A percentile compares a stretch with the other conserved stretches of the same genome.
Conservation (phyloP, 1,284 basidiomycete species). For the Malassezia sp. region DNA sequence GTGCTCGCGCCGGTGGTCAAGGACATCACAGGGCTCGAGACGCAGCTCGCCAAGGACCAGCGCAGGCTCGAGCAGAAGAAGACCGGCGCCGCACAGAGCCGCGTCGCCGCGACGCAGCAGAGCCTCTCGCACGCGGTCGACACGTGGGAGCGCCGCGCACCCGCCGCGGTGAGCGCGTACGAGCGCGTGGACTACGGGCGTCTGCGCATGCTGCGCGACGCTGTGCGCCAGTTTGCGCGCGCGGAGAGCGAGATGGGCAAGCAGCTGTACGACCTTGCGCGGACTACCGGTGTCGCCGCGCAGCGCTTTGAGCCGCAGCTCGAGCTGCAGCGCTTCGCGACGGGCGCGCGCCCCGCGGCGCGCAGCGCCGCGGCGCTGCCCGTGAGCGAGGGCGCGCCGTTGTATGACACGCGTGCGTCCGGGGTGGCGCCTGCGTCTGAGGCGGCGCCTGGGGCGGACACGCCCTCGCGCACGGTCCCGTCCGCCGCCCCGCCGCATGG, state of each 20-base stretch:
- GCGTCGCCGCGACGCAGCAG: slow-evolving; percentile 30
- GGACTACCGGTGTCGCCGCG: slow-evolving; percentile 33
- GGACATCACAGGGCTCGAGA: slow-evolving; percentile 38
- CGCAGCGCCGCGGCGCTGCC: background rate
- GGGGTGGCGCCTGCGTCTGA: too few species aligned
- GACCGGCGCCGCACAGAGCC: slow-evolving; percentile 21
- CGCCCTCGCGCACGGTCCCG: too few species aligned
- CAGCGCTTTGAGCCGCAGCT: slow-evolving; percentile 30
- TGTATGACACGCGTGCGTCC: too few species aligned
- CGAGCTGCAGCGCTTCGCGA: slow-evolving; percentile 33
- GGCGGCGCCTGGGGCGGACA: too few species aligned
- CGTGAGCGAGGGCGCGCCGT: too few species aligned
- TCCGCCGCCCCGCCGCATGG: too few species aligned
- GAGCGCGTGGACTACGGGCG: slow-evolving; percentile 36
- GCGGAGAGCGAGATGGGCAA: slow-evolving; percentile 36
- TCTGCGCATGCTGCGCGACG: slow-evolving; percentile 36
- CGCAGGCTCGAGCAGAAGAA: slow-evolving; percentile 39
- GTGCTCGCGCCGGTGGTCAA: slow-evolving; percentile 26
- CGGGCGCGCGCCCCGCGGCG: background rate
- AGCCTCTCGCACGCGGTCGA: slow-evolving; percentile 25
- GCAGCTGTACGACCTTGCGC: slow-evolving; percentile 28
- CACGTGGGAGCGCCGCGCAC: slow-evolving; percentile 33
- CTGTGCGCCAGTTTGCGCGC: slow-evolving; percentile 33
- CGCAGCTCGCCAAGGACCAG: slow-evolving; percentile 37
- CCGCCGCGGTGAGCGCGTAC: slow-evolving; percentile 31